These are phyloP conservation scores for Aspergillus unguis DNA, from an alignment of 2,329 filamentous ascomycete genomes.

Conservation along the genomic window DNA sequence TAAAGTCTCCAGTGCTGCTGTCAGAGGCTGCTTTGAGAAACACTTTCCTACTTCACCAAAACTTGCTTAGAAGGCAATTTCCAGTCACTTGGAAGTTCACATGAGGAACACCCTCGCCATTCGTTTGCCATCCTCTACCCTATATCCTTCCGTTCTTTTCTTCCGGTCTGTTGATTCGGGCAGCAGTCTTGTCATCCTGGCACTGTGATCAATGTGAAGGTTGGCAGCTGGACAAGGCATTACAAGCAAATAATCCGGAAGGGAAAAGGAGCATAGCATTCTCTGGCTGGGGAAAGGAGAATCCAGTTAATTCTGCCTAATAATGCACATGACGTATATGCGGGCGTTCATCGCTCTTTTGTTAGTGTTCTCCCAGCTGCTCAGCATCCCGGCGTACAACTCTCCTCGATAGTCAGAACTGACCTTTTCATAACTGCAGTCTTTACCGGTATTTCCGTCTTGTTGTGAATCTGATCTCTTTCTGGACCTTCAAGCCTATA, in stretches of 20 bases:
- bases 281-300: not conserved
- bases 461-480: slow-evolving; percentile 78
- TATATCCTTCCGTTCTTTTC: slow-evolving; percentile 17
- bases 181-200: slow-evolving; percentile 21
- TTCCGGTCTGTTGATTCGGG: slow-evolving; percentile 14
- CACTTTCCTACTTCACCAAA: slow-evolving; percentile 5
- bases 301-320: slow-evolving; percentile 8
- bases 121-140: slow-evolving; percentile 15
- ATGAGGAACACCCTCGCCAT: slow-evolving; percentile 1
- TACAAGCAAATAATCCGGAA: not conserved
- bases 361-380: slow-evolving; percentile 28
- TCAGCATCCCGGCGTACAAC: slow-evolving; percentile 3
- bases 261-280: not conserved
- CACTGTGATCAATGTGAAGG: slow-evolving; percentile 2
- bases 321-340: slow-evolving; percentile 40
- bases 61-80: slow-evolving; percentile 3
- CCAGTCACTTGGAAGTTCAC: not conserved
- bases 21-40: slow-evolving; percentile 13
- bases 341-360: slow-evolving; percentile 42
- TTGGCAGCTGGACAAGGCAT: not conserved
- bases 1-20: slow-evolving; percentile 22
- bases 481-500: slow-evolving; percentile 83
- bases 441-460: slow-evolving; percentile 83
- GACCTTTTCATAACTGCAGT: slow-evolving; percentile 48
- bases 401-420: slow-evolving; percentile 9